Base-by-base conservation (phyloP, 495 filamentous ascomycete genomes). In the Penicillium arizonense region DNA sequence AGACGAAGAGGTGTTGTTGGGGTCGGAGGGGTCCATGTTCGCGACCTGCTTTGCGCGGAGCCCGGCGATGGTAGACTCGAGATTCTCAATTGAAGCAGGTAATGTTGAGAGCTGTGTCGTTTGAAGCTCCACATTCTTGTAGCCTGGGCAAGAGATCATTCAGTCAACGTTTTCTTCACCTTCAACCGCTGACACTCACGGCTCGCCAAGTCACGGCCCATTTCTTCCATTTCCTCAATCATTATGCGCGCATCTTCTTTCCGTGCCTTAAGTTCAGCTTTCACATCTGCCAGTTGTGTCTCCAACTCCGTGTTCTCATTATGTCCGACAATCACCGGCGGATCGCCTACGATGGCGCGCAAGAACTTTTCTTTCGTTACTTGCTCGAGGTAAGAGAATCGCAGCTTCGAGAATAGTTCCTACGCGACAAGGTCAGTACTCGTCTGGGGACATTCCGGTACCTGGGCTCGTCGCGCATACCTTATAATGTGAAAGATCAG, bases 321-420 rank as follows among this genome's bases (percentile, higher is more conserved):
- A 38, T 86, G 81, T 13, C 86, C 87, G 50, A 96, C 87, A 36
- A 96, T 84, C 12, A 90, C 77, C 1, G 91, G 93, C 33, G 91
- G 89, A 49, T 97, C 90, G 57, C 87, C 88, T 14, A 93, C 90
- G 74, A 97, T 96, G 55, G 90, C 89, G 74, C 95, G 94, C 50
- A 96, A 82, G 60, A 87, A 83, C 70, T 97, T 94, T 58, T 97
- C 93, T 77, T 97, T 96, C 67, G 87, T 95, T 66, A 96, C 95
- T 85, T 95, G 74, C 52, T 74, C 68, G 52, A 74, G 63, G 61
- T 82, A 97, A 58, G 89, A 95, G 76, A 97, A 97, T 64, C 91
- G 90, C 24, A 98, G 82, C 72, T 97, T 97, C 37, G 90, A 87
- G 71, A 97, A 97, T 26, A 97, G 82, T 73, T 97, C 94, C 79